Percentiles rank a stretch among this genome's conserved stretches.
Evolutionary conservation across 202 grass and related monocot species (phyloP).

Genomic region (Schoenoplectus triqueter): DNA sequence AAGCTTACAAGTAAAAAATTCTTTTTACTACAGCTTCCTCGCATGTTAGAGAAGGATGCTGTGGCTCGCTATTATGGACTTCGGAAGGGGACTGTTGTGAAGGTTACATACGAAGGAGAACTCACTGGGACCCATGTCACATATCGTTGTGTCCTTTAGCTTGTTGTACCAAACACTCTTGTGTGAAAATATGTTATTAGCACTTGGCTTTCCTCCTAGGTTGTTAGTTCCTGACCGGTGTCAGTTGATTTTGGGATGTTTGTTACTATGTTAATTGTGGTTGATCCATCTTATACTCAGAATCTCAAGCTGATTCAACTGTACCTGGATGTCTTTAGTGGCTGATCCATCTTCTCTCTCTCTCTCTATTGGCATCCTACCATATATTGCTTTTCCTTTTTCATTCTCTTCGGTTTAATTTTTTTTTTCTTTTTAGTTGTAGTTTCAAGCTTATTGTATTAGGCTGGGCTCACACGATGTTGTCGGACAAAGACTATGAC

Average conservation of each 20-base stretch:
- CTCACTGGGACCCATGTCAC: conserved; percentile 67
- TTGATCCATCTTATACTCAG: background rate
- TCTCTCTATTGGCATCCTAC: background rate
- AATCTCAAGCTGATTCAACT: background rate
- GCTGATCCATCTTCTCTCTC: background rate
- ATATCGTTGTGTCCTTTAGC: conserved; percentile 64
- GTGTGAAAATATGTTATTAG: background rate
- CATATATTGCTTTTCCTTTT: background rate
- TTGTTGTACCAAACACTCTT: background rate
- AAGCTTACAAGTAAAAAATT: conserved; percentile 4
- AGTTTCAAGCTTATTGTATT: background rate
- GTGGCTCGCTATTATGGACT: conserved; percentile 83
- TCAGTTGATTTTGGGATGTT: background rate
- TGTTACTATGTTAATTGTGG: background rate
- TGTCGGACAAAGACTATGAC: background rate
- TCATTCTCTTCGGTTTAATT: background rate
- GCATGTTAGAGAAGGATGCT: conserved; percentile 82
- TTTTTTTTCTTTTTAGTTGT: background rate
- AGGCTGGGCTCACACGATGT: too few relatives aligned
- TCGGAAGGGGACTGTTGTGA: conserved; percentile 76
- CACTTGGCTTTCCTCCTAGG: background rate
- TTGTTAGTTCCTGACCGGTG: conserved; percentile 3
- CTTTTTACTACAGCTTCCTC: conserved; percentile 65
- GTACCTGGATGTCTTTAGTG: background rate
- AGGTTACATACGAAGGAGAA: conserved; percentile 73